Conservation (phyloP, 257 asterid genomes). For the Datura wrightii region DNA sequence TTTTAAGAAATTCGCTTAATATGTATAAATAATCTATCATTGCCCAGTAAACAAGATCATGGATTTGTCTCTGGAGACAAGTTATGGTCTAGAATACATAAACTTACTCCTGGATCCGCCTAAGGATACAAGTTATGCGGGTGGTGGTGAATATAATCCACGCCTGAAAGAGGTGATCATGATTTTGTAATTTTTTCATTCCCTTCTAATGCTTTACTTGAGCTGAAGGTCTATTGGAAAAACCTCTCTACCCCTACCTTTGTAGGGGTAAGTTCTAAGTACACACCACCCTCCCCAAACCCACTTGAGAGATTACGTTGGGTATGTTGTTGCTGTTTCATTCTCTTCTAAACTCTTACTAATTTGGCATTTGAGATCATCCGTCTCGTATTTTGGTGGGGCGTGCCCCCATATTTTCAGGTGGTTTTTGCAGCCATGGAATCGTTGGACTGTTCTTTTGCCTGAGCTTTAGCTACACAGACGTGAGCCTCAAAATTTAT, state of each 20-base stretch:
- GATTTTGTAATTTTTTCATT: not conserved
- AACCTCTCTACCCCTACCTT: no score
- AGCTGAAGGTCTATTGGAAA: no score
- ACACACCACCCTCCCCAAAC: no score
- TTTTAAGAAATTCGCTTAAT: not conserved
- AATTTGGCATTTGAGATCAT: not conserved
- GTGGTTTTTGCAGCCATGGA: slow-evolving; percentile 43
- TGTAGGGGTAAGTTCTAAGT: no score
- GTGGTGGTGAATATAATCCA: slow-evolving; percentile 3
- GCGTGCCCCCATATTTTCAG: slow-evolving; percentile 26
- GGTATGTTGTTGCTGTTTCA: not conserved
- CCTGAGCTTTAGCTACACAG: not conserved
- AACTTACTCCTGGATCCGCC: not conserved
- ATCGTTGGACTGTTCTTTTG: not conserved
- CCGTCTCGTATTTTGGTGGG: slow-evolving; percentile 36
- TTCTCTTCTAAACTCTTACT: not conserved
- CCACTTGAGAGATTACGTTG: no score
- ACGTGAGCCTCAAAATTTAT: not conserved
- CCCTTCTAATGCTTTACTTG: not conserved
- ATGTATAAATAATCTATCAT: not conserved
- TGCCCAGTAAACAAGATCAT: not conserved
- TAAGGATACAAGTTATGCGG: not conserved
- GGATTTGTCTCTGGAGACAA: not conserved
- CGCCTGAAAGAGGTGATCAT: slow-evolving; percentile 25
- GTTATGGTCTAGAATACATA: not conserved